Conservation (phyloP, 2,329 filamentous ascomycete species). For the Xylaria multiplex region DNA sequence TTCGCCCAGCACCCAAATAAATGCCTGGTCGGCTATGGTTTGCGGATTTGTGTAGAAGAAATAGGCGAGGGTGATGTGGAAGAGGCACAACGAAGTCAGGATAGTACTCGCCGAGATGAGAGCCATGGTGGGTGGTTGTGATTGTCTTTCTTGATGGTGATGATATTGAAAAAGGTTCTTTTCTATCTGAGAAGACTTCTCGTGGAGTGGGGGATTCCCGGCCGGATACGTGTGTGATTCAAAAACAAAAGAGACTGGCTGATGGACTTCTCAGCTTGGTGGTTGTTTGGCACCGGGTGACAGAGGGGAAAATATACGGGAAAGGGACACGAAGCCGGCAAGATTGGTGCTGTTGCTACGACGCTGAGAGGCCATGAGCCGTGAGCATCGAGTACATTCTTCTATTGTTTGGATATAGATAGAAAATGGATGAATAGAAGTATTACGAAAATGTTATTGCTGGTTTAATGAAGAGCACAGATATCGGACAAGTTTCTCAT, state of each 20-base stretch:
- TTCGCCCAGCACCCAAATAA: slow-evolving; percentile 85
- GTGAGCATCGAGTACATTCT: not conserved
- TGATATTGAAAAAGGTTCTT: not conserved
- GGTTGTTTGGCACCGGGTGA: slow-evolving; percentile 4
- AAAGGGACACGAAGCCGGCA: not conserved
- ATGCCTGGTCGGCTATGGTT: slow-evolving; percentile 78
- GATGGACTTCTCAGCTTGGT: not conserved
- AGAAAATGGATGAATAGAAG: not conserved
- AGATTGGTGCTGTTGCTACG: not conserved
- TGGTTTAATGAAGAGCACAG: too few relatives aligned
- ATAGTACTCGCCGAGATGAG: slow-evolving; percentile 83
- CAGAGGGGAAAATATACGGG: not conserved
- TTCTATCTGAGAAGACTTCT: not conserved
- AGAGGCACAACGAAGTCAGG: slow-evolving; percentile 82
- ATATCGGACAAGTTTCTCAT: too few relatives aligned
- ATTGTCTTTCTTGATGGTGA: not conserved
- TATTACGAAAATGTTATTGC: too few relatives aligned
- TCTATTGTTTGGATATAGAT: not conserved
- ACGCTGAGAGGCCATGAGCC: slow-evolving; percentile 19
- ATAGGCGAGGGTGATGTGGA: slow-evolving; percentile 84
- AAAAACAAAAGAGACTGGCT: too few relatives aligned
- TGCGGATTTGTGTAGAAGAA: slow-evolving; percentile 82
- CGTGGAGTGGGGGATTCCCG: too few relatives aligned
- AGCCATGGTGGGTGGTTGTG: slow-evolving; percentile 67
- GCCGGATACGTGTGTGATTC: too few relatives aligned